Base-by-base conservation (phyloP, 2,329 filamentous ascomycete genomes). In the Xylariales sp. region DNA sequence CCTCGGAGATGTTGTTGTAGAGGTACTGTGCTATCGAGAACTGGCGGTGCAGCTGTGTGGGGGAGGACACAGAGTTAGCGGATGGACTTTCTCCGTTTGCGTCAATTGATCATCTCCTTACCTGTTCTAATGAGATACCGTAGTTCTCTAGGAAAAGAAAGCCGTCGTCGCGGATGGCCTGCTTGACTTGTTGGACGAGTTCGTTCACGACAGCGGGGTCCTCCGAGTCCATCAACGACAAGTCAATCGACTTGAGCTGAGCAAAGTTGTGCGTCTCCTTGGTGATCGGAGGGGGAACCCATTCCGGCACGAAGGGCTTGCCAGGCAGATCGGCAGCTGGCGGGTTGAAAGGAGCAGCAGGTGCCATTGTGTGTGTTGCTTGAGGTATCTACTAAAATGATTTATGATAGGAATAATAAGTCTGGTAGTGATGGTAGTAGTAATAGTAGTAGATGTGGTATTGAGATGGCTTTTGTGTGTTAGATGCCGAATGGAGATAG, bases 1-100 rank as follows among this genome's bases (percentile, higher is more conserved):
- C 31, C 19, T 33, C 31, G 31, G 31, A 21, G 18, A 33, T 33
- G 19, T 33, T 33, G 31, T 33, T 33, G 31, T 33, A 33, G 18
- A 33, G 20, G 31, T 33, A 33, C 15, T 33, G 31, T 15, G 31
- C 31, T 6, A 33, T 33, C 18, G 31, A 18, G 12, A 33, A 33
- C 19, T 33, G 31, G 12, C 31, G 31, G 19, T 33, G 31, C 14
- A 33, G 31, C 19, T 31, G 15, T 31, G 17, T 5, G 6, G 4
- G 19, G 19, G 29, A 31, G 15, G 15, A 17, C 3, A 11, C 16
- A 5, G 15, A 30, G n/a, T 31, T 31, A 31, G 29, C 29, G 11
- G 19, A 3, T 10, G 4, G 14, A 2, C 19, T 15, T 12, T 6
- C 13, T 13, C 19, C 14, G 13, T 4, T 2, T 4, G n/a, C 2